A percentile compares a stretch with the other conserved stretches of the same genome.
phyloP scores from a whole-genome alignment of 306 rosid genomes.

The Sechiopsis laciniata region DNA sequence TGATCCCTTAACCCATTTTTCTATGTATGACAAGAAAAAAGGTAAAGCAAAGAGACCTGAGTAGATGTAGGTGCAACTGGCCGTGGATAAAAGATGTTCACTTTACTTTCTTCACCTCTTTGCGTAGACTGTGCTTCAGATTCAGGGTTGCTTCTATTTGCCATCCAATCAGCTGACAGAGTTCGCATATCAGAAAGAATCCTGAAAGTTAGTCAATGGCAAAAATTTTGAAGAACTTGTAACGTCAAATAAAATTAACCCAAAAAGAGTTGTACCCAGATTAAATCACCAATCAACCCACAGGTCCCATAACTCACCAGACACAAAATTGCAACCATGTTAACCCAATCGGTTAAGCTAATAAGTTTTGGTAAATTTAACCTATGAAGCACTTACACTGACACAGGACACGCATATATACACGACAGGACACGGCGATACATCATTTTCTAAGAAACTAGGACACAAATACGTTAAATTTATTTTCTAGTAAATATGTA shows the following conservation, averaged over 20 bases:
- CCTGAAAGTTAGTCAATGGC: constrained; percentile 51
- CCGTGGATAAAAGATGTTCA: constrained; percentile 71
- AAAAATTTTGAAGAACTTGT: constrained; percentile 25
- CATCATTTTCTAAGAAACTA: too few species aligned
- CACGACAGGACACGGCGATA: too few species aligned
- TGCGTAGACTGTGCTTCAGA: constrained; percentile 68
- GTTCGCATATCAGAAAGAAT: constrained; percentile 99
- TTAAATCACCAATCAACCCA: neutral
- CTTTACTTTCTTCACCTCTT: constrained; percentile 92
- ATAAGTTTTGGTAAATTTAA: too few species aligned
- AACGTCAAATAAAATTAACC: constrained; percentile 8
- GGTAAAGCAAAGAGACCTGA: constrained; percentile 52
- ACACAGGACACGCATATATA: too few species aligned
- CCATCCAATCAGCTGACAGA: constrained; percentile 99
- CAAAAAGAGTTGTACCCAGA: neutral
- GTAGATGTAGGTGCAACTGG: constrained; percentile 96
- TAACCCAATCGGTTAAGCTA: too few species aligned
- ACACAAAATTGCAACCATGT: too few species aligned
- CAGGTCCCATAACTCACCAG: too few species aligned
- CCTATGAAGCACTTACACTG: too few species aligned
- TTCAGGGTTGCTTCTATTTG: constrained; percentile 79
- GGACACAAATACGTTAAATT: too few species aligned
- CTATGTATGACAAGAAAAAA: neutral
- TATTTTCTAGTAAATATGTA: too few species aligned
- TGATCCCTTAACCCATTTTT: neutral